phyloP scores from a whole-genome alignment of 2,329 filamentous ascomycete genomes.

The Tolypocladium ophioglossoides region DNA sequence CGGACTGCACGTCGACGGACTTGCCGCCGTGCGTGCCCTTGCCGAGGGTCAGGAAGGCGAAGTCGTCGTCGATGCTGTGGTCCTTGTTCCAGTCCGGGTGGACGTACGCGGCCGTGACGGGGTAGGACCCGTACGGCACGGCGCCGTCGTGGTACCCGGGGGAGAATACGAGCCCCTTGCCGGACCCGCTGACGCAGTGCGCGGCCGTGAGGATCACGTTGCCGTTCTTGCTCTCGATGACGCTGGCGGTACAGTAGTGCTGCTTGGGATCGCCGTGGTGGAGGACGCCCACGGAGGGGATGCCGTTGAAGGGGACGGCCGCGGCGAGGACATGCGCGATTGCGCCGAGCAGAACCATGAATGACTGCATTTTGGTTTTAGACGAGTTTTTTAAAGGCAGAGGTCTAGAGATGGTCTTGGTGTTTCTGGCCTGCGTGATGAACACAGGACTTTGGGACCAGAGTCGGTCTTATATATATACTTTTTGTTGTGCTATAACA shows the following conservation, averaged over 20 bases:
- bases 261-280: slow-evolving; percentile 1
- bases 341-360: not conserved
- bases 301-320: slow-evolving; percentile 3
- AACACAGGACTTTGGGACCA: not conserved
- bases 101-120: slow-evolving; percentile 3
- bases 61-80: slow-evolving; percentile 3
- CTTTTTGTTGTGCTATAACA: too few species aligned
- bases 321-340: not conserved
- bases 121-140: slow-evolving; percentile 6
- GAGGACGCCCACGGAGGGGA: slow-evolving; percentile 4
- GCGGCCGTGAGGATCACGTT: slow-evolving; percentile 6
- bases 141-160: slow-evolving; percentile 5
- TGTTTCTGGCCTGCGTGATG: too few species aligned
- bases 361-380: not conserved
- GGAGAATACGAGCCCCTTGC: slow-evolving; percentile 4
- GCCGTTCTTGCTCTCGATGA: slow-evolving; percentile 3
- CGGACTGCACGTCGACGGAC: slow-evolving; percentile 4
- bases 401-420: not conserved
- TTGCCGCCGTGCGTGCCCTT: slow-evolving; percentile 4
- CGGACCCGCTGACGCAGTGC: slow-evolving; percentile 4
- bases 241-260: slow-evolving; percentile 6
- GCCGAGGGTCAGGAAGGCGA: slow-evolving; percentile 6
- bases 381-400: not conserved
- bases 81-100: slow-evolving; percentile 1
- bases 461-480: not conserved